Conservation (phyloP, 441 rosid genomes). For the Erysimum cheiri region DNA sequence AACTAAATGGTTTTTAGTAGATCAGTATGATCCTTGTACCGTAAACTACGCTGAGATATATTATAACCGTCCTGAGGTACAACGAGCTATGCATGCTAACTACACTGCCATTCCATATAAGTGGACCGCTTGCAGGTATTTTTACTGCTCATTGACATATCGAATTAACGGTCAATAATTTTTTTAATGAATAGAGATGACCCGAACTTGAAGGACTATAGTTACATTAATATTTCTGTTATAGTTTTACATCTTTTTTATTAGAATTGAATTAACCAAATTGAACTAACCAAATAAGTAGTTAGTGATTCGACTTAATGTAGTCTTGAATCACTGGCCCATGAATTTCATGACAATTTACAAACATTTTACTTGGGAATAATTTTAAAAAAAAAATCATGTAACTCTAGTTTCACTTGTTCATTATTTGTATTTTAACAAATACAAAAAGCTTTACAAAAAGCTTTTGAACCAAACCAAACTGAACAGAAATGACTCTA, state of each 20-base stretch:
- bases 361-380: neutral
- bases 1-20: slow-evolving; percentile 44
- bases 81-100: slow-evolving; percentile 79
- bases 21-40: slow-evolving; percentile 70
- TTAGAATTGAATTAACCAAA: neutral
- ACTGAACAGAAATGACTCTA: neutral
- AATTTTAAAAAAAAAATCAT: neutral
- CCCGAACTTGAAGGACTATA: neutral
- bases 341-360: neutral
- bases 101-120: slow-evolving; percentile 64
- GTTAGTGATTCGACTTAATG: no score
- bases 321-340: no score
- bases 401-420: neutral
- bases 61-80: slow-evolving; percentile 69
- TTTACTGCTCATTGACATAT: neutral
- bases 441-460: neutral
- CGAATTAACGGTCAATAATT: neutral
- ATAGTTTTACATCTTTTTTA: neutral
- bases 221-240: neutral
- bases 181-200: neutral
- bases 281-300: neutral
- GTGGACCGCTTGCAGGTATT: slow-evolving; percentile 69
- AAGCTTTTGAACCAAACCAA: no score
- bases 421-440: no score
- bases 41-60: slow-evolving; percentile 80